phyloP scores from a whole-genome alignment of 805 yeast species.

The Suhomyces faveliae region DNA sequence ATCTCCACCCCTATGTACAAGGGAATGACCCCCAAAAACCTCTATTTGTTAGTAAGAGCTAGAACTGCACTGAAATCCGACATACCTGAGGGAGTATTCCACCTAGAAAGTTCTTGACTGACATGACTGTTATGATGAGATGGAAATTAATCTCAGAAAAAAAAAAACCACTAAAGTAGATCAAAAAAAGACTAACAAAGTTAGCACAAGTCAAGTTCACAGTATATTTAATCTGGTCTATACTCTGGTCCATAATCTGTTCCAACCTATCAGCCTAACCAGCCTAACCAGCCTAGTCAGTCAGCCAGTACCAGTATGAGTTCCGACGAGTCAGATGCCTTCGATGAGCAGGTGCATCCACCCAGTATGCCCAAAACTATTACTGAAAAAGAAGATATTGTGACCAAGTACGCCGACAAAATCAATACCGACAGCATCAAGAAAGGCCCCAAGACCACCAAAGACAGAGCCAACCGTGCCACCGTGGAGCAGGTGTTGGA shows the following conservation, averaged over 20 bases:
- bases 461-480: conserved; percentile 90
- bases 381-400: conserved; percentile 44
- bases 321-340: background rate
- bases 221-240: no score
- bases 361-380: conserved; percentile 21
- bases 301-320: no score
- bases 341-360: background rate
- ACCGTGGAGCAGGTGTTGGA: conserved; percentile 96
- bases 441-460: conserved; percentile 57
- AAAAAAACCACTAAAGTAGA: background rate
- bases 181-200: background rate
- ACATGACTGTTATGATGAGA: background rate
- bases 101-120: background rate
- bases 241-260: no score
- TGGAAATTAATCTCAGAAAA: conserved; percentile 1
- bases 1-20: conserved; percentile 86
- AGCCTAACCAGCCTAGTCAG: no score
- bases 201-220: no score
- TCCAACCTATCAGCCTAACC: no score
- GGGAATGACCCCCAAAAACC: conserved; percentile 71
- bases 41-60: conserved; percentile 27
- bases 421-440: conserved; percentile 63
- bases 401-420: conserved; percentile 61
- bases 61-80: background rate
- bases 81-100: background rate